Evolutionary conservation across 2,329 filamentous ascomycete species (phyloP).

Genomic region (Didymella segeticola): DNA sequence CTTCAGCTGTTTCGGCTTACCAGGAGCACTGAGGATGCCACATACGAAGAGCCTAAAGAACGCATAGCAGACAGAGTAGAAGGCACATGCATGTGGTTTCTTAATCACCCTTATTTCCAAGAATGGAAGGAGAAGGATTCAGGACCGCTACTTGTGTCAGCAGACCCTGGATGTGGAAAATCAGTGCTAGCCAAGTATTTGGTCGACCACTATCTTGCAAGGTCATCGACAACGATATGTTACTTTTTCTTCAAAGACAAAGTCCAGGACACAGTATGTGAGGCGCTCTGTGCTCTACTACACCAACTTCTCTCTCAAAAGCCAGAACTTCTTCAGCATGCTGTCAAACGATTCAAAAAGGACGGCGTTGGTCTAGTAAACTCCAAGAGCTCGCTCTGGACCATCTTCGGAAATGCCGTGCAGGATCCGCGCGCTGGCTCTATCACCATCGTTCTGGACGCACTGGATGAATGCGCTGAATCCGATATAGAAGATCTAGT

Average conservation of each 20-base stretch:
- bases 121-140: slow-evolving; percentile 23
- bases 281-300: slow-evolving; percentile 28
- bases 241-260: slow-evolving; percentile 35
- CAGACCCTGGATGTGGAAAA: slow-evolving; percentile 33
- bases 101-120: slow-evolving; percentile 22
- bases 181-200: slow-evolving; percentile 29
- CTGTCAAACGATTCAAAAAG: slow-evolving; percentile 3
- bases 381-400: background rate
- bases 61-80: slow-evolving; percentile 24
- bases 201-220: slow-evolving; percentile 22
- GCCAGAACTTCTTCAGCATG: slow-evolving; percentile 22
- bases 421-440: background rate
- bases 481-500: background rate
- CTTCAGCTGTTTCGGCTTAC: slow-evolving; percentile 31
- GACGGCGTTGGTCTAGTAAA: background rate
- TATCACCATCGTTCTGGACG: background rate
- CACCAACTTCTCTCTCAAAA: slow-evolving; percentile 29
- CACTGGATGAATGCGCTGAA: background rate
- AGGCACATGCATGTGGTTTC: slow-evolving; percentile 30
- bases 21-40: slow-evolving; percentile 20
- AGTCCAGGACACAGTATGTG: slow-evolving; percentile 22
- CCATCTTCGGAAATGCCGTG: background rate
- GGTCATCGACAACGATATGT: slow-evolving; percentile 23
- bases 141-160: slow-evolving; percentile 28
- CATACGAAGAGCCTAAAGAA: slow-evolving; percentile 29